These are phyloP conservation scores for Sextonia rubra DNA, from an alignment of 164 flowering plant genomes.

Conservation along the genomic window DNA sequence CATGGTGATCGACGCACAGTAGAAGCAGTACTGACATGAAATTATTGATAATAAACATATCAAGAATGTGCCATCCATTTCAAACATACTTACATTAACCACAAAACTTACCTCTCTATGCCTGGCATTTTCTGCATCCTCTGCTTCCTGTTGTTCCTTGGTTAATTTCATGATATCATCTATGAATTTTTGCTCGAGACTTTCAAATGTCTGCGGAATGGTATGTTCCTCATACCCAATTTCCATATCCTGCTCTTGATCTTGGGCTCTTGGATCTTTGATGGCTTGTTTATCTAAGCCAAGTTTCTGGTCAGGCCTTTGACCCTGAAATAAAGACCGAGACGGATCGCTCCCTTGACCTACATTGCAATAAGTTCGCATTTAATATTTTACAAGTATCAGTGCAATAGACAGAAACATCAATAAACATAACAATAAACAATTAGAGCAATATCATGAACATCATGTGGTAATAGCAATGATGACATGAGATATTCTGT, in stretches of 20 bases:
- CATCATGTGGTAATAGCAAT: too few species aligned
- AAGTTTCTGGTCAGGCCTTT: slow-evolving; percentile 35
- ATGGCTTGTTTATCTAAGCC: slow-evolving; percentile 35
- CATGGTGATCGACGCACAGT: neutral
- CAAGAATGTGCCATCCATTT: neutral
- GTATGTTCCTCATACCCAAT: slow-evolving; percentile 44
- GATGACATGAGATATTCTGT: too few species aligned
- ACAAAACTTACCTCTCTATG: slow-evolving; percentile 58
- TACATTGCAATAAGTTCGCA: slow-evolving; percentile 14
- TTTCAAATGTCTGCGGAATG: slow-evolving; percentile 41
- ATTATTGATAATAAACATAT: neutral
- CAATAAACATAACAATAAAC: neutral
- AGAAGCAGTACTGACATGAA: neutral
- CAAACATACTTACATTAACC: neutral
- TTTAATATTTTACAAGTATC: neutral
- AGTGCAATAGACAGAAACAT: neutral
- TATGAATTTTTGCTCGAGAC: slow-evolving; percentile 51
- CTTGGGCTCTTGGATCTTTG: slow-evolving; percentile 35
- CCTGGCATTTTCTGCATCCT: slow-evolving; percentile 67
- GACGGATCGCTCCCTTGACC: slow-evolving; percentile 47
- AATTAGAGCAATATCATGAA: too few species aligned
- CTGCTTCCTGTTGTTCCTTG: slow-evolving; percentile 63
- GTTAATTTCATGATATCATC: slow-evolving; percentile 50
- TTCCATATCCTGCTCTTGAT: slow-evolving; percentile 51
- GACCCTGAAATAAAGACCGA: slow-evolving; percentile 44